A percentile compares a stretch with the other conserved stretches of the same genome.
Evolutionary conservation across 2,329 filamentous ascomycete species (phyloP).

Genomic region (Fusarium sp.): DNA sequence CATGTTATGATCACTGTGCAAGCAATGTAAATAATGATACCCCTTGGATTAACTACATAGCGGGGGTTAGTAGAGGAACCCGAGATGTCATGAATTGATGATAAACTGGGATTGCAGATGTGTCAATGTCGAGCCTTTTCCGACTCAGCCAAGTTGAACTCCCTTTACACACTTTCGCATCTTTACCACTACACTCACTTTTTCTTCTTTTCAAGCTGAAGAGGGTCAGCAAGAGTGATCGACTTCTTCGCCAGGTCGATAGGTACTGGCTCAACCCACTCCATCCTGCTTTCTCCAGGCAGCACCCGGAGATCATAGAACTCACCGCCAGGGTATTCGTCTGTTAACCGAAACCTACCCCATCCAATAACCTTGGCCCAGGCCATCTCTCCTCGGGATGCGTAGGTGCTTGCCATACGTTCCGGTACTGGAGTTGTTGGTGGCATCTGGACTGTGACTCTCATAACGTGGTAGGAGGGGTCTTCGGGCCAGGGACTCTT

Average conservation of each 20-base stretch:
- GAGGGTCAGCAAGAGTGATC: not conserved
- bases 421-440: too few species aligned
- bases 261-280: not conserved
- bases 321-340: constrained; percentile 17
- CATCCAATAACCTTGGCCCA: constrained; percentile 9
- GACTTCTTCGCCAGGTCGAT: not conserved
- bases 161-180: not conserved
- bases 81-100: not conserved
- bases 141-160: not conserved
- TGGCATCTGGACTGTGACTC: constrained; percentile 6
- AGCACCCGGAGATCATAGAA: not conserved
- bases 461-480: not conserved
- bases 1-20: not conserved
- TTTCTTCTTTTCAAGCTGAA: not conserved
- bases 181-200: not conserved
- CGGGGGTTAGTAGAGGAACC: not conserved
- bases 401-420: not conserved
- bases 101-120: not conserved
- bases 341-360: constrained; percentile 17
- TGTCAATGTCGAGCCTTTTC: not conserved
- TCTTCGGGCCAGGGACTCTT: constrained; percentile 2
- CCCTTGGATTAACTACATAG: not conserved
- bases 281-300: not conserved
- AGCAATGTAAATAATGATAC: not conserved
- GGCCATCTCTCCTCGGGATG: not conserved